Evolutionary conservation across 331 rosid species (phyloP), one percentile per base, ranked within the genome.

Genomic region (Acacia concinna): DNA sequence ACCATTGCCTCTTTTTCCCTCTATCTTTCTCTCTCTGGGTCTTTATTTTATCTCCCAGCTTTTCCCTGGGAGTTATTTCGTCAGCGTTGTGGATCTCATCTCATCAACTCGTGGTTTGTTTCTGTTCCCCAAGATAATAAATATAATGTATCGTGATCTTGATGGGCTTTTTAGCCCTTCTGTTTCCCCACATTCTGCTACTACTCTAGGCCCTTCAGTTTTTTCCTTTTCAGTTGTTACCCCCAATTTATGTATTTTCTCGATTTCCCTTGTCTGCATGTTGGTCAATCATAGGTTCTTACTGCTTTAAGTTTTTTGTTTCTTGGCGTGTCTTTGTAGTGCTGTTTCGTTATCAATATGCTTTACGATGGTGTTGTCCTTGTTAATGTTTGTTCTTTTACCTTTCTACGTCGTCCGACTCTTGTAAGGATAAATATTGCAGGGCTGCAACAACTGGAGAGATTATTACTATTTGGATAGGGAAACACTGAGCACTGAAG

Each of bases 1-100:
- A 71, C 81, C 75, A 38, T 82, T 78, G 38, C 78, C 66, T 7
- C 9, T 82, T 2, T 31, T 31, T 83, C 85, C 28, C 78, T 10
- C 77, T 23, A 86, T 79, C 82, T 17, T 0, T 83, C 87, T 70
- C 78, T 4, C 77, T 40, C 86, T 81, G 82, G 88, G 89, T 79
- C 74, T 86, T 85, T 92, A 40, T 75, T 92, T 21, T 71, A 78
- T 79, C 78, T 84, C 43, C 85, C 81, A 80, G 75, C 64, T 31
- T 59, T 38, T 62, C 38, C 87, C 89, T 79, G 79, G 71, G 81
- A 88, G 87, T 86, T 86, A 90, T 83, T 86, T 88, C 86, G 69
- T 57, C 81, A 41, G 73, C 78, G 81, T 75, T 84, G 75, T 57
- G 83, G 40, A 46, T 83, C 80, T 65, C 47, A 46, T 83, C 80